Percentiles rank a stretch among this genome's conserved stretches.
Evolutionary conservation across 1,284 basidiomycete species (phyloP).

Genomic region (Ustilago shanxiensis): DNA sequence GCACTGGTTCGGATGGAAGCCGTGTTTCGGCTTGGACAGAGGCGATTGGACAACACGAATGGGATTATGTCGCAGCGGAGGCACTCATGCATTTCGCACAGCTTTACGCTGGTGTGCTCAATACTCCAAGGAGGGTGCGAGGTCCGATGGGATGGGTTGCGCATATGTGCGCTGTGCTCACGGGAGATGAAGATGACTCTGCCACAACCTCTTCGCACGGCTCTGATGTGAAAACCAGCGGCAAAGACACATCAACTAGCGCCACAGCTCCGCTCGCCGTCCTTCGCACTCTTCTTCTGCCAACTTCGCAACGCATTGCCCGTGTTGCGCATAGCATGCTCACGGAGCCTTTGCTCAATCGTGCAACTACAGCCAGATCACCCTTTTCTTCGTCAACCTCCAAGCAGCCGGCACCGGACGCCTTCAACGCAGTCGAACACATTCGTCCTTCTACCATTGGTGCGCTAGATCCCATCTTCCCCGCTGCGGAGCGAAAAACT

Average conservation of each 20-base stretch:
- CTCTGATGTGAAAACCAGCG: neutral
- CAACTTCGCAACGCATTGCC: constrained; percentile 43
- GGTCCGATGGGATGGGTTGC: constrained; percentile 67
- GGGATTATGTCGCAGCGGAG: constrained; percentile 67
- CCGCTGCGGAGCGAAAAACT: constrained; percentile 47
- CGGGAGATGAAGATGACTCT: constrained; percentile 32
- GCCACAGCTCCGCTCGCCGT: constrained; percentile 36
- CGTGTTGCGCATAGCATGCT: constrained; percentile 51
- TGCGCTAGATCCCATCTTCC: constrained; percentile 58
- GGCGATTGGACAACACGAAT: constrained; percentile 56
- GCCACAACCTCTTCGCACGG: neutral
- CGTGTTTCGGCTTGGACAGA: constrained; percentile 52
- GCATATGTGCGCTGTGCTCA: constrained; percentile 59
- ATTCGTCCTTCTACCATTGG: constrained; percentile 26
- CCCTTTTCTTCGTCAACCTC: constrained; percentile 5
- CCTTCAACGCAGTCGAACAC: constrained; percentile 36
- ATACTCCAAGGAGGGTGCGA: constrained; percentile 58
- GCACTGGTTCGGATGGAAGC: neutral
- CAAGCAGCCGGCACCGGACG: constrained; percentile 12
- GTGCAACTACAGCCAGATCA: constrained; percentile 10
- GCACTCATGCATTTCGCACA: constrained; percentile 68
- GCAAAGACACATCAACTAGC: neutral
- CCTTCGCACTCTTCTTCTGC: constrained; percentile 32
- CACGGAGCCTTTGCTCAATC: constrained; percentile 56
- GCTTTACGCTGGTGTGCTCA: constrained; percentile 64